These are phyloP conservation scores for Chimonanthus praecox DNA, from an alignment of 164 flowering plant species.

Conservation along the genomic window DNA sequence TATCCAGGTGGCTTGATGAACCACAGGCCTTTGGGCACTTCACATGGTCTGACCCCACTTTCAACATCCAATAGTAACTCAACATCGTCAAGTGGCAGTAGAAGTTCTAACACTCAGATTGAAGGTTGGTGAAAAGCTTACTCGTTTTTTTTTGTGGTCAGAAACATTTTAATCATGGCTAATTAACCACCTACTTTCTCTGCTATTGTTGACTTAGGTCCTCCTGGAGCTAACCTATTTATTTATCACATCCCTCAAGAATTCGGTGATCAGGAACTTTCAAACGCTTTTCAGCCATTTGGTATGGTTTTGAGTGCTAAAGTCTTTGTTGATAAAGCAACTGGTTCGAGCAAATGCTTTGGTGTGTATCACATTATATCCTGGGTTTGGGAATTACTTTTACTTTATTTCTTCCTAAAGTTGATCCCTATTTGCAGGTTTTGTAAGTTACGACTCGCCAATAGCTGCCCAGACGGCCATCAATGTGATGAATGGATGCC, in stretches of 20 bases:
- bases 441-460: slow-evolving; percentile 89
- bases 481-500: slow-evolving; percentile 78
- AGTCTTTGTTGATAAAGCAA: slow-evolving; percentile 89
- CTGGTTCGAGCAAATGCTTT: slow-evolving; percentile 97
- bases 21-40: slow-evolving; percentile 51
- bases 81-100: slow-evolving; percentile 42
- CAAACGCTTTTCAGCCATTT: slow-evolving; percentile 71
- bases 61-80: slow-evolving; percentile 37
- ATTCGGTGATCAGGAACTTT: slow-evolving; percentile 88
- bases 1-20: slow-evolving; percentile 73
- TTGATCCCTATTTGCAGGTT: slow-evolving; percentile 54
- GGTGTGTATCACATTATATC: slow-evolving; percentile 32
- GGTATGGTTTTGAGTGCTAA: slow-evolving; percentile 93
- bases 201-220: slow-evolving; percentile 48
- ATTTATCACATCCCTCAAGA: slow-evolving; percentile 99
- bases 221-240: slow-evolving; percentile 94
- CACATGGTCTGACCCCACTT: slow-evolving; percentile 49
- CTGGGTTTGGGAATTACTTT: not conserved
- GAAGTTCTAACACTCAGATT: slow-evolving; percentile 63
- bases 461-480: slow-evolving; percentile 88
- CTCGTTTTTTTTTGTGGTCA: not conserved
- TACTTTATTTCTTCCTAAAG: not conserved
- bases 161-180: not conserved
- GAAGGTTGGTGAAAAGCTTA: slow-evolving; percentile 57
- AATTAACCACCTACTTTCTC: not conserved